Base-by-base conservation (phyloP, 805 yeast species). In the Wickerhamomyces strasburgensis region DNA sequence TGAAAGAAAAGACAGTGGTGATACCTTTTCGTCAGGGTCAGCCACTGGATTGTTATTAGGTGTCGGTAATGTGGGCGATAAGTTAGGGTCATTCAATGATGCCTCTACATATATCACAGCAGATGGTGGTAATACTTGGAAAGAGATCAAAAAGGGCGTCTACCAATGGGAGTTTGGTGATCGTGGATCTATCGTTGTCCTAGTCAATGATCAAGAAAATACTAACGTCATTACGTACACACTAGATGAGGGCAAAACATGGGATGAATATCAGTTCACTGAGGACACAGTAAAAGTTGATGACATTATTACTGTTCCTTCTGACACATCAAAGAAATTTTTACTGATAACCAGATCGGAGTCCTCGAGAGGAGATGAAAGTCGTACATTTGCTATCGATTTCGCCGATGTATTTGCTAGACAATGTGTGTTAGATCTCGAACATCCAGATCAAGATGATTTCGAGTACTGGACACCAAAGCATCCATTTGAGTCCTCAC, bases 101-200 rank as follows among this genome's bases (percentile, higher is more conserved):
- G 71, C 81, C 1, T 69, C 84, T 2, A 85, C 96, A 0, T 93
- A 75, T 50, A 60, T 93, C 43, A 78, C 95, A 5, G 65, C 70
- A 5, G 97, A 93, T 61, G 98, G 93, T 2, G 98, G 98, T 39
- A 61, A 77, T 8, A 73, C 88, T 2, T 93, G 98, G 98, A 74
- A 58, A 34, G 95, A 86, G 58, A 65, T 90, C 21, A 69, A 61
- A 37, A 75, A 82, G 43, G 93, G 94, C 2, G 72, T 76, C 1
- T 73, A 73, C 51, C 82, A 84, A 75, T 93, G 98, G 98, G 98
- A 89, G 58, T 93, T 68, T 58, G 98, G 98, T 43, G 98, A 93
- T 60, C 84, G 86, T 46, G 98, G 98, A 10, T 80, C 95, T 1
- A 72, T 93, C 28, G 61, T 93, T 37, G 86, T 85, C 1, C 58